Evolutionary conservation across 1,284 basidiomycete genomes (phyloP), one percentile per base, ranked within the genome.

Genomic region (Tilletia caries): DNA sequence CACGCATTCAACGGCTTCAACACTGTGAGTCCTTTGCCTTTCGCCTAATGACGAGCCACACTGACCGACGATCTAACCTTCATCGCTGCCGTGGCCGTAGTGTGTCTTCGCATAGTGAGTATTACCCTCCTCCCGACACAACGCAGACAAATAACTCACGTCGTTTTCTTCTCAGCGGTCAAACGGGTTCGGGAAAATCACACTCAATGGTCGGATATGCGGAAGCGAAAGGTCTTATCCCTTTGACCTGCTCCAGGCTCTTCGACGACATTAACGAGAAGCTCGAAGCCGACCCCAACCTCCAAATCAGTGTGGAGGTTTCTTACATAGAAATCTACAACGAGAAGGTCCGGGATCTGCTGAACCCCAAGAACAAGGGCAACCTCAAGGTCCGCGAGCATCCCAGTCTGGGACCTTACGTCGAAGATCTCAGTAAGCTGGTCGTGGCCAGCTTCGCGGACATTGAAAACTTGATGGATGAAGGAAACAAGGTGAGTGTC

Each of bases 381-480:
- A 97, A 97, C 82, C 88, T 98, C 69, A 89, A 93, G 80, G 95
- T 98, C 71, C 90, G 95, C 79, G 95, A 98, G 84, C 95, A 98
- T 84, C 95, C 95, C 8, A 93, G 86, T 50, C 68, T 84, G 33
- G 80, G 81, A 0, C 95, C 96, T 8, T 98, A 98, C 82, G 95
- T 98, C 68, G 96, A 98, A 84, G 94, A 96, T 85, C 87, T 98
- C 65, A 95, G 92, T 80, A 93, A 93, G 84, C 89, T 98, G 62
- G 91, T 91, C 33, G 96, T 98, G 54, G 90, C 88, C 81, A 92
- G 88, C 82, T 97, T 95, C 83, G 88, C 91, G 29, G 95, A 96
- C 83, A 95, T 98, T 89, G 96, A 97, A 90, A 93, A 90, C 8
- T 89, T 98, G 81, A 98, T 98, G 95, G 95, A 98, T 85, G 95